A percentile compares a stretch with the other conserved stretches of the same genome.
These are phyloP conservation scores for Globisporangium paroecandrum DNA, from an alignment of 352 stramenopile genomes.

Conservation along the genomic window DNA sequence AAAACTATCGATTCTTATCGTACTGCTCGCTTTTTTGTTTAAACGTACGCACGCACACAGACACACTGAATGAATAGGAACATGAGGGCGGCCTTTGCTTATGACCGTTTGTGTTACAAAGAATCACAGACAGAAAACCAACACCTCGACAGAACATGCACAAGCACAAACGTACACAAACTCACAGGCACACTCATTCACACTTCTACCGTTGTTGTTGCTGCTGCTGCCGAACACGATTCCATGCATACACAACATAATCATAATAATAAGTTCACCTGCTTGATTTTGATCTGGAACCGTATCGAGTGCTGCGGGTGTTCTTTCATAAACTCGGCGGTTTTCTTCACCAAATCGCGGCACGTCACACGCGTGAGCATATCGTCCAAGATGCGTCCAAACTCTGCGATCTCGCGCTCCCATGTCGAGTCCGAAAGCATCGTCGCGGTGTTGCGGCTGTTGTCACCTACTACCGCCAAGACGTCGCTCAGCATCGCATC, in stretches of 20 bases:
- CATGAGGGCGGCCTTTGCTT: not conserved
- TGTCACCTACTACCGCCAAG: not conserved
- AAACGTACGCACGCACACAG: slow-evolving; percentile 1
- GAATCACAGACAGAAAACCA: slow-evolving; percentile 8
- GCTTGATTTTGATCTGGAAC: slow-evolving; percentile 88
- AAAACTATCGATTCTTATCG: slow-evolving; percentile 23
- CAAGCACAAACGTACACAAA: slow-evolving; percentile 2
- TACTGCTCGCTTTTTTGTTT: slow-evolving; percentile 9
- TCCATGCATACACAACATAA: slow-evolving; percentile 4
- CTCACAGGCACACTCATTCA: slow-evolving; percentile 8
- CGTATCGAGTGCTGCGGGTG: slow-evolving; percentile 70
- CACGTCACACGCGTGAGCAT: slow-evolving; percentile 68
- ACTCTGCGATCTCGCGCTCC: slow-evolving; percentile 75
- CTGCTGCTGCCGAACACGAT: slow-evolving; percentile 3
- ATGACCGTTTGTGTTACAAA: slow-evolving; percentile 8
- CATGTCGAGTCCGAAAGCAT: slow-evolving; percentile 65
- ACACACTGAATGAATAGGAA: not conserved
- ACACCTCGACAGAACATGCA: slow-evolving; percentile 15
- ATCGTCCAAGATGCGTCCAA: slow-evolving; percentile 66
- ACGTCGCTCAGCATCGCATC: slow-evolving; percentile 4
- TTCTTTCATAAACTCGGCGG: slow-evolving; percentile 66
- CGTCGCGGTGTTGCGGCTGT: slow-evolving; percentile 13
- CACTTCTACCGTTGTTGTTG: slow-evolving; percentile 11
- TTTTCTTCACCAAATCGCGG: slow-evolving; percentile 68
- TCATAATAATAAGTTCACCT: slow-evolving; percentile 41